Evolutionary conservation across 768 basidiomycete species (phyloP), one percentile per base, ranked within the genome.

Genomic region (Crucibulum laeve): DNA sequence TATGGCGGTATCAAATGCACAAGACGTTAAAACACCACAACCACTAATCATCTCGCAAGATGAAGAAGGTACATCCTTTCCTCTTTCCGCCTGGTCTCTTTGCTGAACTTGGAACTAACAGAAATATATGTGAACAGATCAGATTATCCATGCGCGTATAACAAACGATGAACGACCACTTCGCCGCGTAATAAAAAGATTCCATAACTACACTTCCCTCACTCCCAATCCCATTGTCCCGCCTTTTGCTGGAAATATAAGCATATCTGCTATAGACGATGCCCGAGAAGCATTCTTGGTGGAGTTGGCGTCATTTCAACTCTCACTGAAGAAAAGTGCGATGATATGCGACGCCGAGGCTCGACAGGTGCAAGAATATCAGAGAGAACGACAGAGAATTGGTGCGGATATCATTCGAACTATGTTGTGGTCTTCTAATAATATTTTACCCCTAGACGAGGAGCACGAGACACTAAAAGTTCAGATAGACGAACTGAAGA

Each of bases 311-410:
- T 77, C 85, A 8, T 91, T 91, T 56, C 79, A 87, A 58, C 60
- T 91, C 47, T 63, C 78, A 43, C 65, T 92, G 51, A 79, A 83
- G 67, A 92, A 91, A 65, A 85, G 79, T 51, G 68, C 73, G 25
- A 86, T 91, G 80, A 82, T 89, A 35, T 91, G 87, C 54, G 84
- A 91, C 56, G 91, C 89, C 5, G 90, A 92, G 66, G 76, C 79
- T 41, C 73, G 89, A 53, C 88, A 92, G 64, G 89, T 91, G 1
- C 82, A 88, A 53, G 84, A 90, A 59, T 92, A 92, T 56, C 76
- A 88, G 52, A 69, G 74, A 34, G 87, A 89, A 53, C 76, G 77
- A 38, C 73, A 77, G 52, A 64, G 77, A 48, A 87, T 91, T 55
- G 87, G 90, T 87, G 57, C 35, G 79, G 6, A 17, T 30, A 8